A percentile compares a stretch with the other conserved stretches of the same genome.
Conservation (phyloP, 371 early-diverging fungal genomes). For the Lichtheimia ornata region DNA sequence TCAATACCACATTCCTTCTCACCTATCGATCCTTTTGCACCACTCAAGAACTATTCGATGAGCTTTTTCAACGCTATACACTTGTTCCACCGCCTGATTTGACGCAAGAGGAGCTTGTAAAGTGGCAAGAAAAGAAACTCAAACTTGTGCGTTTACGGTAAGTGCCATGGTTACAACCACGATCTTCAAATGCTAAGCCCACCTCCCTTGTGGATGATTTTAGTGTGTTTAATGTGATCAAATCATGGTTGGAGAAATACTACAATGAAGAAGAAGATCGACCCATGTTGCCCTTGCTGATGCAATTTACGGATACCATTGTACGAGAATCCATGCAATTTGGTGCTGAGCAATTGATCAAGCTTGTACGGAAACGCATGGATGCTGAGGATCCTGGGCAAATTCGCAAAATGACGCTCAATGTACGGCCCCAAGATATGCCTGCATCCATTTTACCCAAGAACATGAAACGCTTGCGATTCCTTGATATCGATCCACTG, state of each 20-base stretch:
- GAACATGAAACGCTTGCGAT: conserved; percentile 57
- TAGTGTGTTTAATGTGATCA: conserved; percentile 88
- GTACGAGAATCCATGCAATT: conserved; percentile 76
- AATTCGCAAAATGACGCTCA: conserved; percentile 71
- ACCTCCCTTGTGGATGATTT: too few relatives aligned
- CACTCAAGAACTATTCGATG: conserved; percentile 71
- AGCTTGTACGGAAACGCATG: conserved; percentile 72
- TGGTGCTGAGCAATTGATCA: conserved; percentile 73
- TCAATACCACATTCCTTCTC: conserved; percentile 83
- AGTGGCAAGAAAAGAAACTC: conserved; percentile 87
- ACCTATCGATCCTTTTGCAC: conserved; percentile 89
- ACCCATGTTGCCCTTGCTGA: conserved; percentile 63
- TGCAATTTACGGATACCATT: conserved; percentile 73
- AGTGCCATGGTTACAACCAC: neutral
- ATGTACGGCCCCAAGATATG: conserved; percentile 60
- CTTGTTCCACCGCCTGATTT: conserved; percentile 75
- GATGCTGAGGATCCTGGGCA: conserved; percentile 59
- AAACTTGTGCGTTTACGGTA: conserved; percentile 81
- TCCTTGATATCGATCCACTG: conserved; percentile 79
- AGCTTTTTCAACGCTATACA: conserved; percentile 72
- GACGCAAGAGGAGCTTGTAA: conserved; percentile 61
- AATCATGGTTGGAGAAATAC: conserved; percentile 88
- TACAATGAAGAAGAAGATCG: conserved; percentile 79
- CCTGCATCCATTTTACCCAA: conserved; percentile 75
- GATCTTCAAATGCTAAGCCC: too few relatives aligned